Conservation (phyloP, 2,329 filamentous ascomycete species). For the Colletotrichum gloeosporioides region DNA sequence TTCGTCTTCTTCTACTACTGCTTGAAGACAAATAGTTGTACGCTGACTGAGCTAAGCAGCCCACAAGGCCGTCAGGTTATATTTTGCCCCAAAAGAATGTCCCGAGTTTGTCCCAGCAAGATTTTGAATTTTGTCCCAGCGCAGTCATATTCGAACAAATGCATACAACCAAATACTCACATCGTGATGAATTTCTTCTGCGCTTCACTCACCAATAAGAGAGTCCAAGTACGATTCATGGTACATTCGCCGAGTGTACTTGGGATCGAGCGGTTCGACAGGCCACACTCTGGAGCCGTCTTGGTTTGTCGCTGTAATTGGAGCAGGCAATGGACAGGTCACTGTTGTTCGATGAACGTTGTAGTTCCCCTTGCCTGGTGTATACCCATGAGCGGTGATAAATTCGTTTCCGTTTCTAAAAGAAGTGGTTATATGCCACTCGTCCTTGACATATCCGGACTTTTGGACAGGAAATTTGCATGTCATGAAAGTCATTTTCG, state of each 20-base stretch:
- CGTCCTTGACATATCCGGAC: accelerated
- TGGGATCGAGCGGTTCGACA: accelerated
- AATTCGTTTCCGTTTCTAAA: neutral
- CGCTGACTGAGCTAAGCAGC: no score
- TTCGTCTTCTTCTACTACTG: no score
- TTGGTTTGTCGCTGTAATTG: neutral
- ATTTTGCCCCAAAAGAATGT: no score
- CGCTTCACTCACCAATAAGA: neutral
- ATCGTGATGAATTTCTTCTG: accelerated
- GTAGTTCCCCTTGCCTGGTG: neutral
- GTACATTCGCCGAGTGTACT: neutral
- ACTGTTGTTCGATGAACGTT: neutral
- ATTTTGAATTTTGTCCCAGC: no score
- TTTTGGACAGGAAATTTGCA: neutral
- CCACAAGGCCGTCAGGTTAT: no score
- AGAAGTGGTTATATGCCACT: neutral
- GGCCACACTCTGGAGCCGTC: neutral
- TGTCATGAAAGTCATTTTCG: neutral
- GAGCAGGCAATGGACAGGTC: neutral
- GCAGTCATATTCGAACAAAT: no score
- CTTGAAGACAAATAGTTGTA: no score
- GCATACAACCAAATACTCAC: no score
- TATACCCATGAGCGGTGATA: neutral
- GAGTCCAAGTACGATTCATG: neutral
- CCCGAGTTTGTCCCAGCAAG: no score